Base-by-base conservation (phyloP, 2,329 filamentous ascomycete species). In the Didymella arachidicola region DNA sequence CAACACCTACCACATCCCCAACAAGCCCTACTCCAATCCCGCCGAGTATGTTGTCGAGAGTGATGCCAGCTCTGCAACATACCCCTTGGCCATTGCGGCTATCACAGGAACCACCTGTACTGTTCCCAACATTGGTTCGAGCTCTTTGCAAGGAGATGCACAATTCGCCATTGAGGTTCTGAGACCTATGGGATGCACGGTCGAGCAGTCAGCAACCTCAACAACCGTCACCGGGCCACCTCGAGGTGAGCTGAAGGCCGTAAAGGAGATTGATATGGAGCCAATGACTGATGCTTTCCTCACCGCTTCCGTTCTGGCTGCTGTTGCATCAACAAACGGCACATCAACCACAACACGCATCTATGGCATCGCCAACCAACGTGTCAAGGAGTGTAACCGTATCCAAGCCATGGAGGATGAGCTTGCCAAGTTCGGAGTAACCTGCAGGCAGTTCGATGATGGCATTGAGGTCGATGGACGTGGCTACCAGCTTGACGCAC, bases 271-370 rank as follows among this genome's bases (percentile, higher is more conserved):
- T 27, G 93, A 99, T 72, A 99, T 99, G 95, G 95, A 98, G 77
- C 91, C 94, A 1, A 99, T 99, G 95, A 99, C 95, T 0, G 95
- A 99, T 78, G 95, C 95, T 47, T 99, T 99, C 82, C 83, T 99
- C 51, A 97, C 93, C 4, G 95, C 95, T 18, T 96, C 93, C 1
- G 93, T 97, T 4, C 84, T 99, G 45, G 95, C 93, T 26, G 95
- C 95, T 34, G 92, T 97, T 42, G 93, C 94, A 10, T 87, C 85
- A 14, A 92, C 91, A 2, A 88, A 87, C 49, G 80, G 79, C 50
- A 75, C 78, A 8, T 84, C 82, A 36, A 80, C 80, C 44, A 89
- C 87, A 2, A 99, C 95, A 0, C 87, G 87, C 55, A 98, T 99
- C 65, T 90, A 89, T 16, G 95, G 95, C 48, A 99, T 99, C 68